Conservation (phyloP, 2,329 filamentous ascomycete species). For the Cucurbitaria berberidis region DNA sequence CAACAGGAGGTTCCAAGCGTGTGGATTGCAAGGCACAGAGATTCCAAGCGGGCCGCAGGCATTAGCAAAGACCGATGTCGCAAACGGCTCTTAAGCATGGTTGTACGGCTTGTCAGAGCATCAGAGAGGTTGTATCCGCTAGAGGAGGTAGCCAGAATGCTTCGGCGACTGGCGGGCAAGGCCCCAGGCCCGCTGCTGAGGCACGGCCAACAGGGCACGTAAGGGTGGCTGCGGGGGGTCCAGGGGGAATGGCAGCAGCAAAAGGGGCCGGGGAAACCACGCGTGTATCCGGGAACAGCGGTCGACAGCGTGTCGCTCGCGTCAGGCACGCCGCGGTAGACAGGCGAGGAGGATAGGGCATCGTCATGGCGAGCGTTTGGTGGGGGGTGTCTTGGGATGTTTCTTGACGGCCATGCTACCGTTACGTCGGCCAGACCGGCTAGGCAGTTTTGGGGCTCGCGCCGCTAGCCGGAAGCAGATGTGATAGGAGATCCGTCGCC, state of each 20-base stretch:
- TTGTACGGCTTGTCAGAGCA: constrained; percentile 46
- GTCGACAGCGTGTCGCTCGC: constrained; percentile 24
- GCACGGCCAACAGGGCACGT: constrained; percentile 38
- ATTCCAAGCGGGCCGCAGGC: constrained; percentile 42
- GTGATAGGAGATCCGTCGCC: constrained; percentile 19
- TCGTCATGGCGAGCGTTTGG: constrained; percentile 35
- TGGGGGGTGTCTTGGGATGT: constrained; percentile 36
- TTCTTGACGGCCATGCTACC: constrained; percentile 39
- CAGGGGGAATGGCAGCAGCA: constrained; percentile 13
- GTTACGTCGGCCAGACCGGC: constrained; percentile 36
- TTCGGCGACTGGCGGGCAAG: constrained; percentile 35
- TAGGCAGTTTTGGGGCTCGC: constrained; percentile 26
- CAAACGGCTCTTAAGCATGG: constrained; percentile 47
- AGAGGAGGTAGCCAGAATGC: constrained; percentile 40
- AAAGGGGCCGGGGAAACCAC: constrained; percentile 10
- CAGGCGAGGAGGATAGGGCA: constrained; percentile 31
- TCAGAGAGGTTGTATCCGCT: constrained; percentile 50
- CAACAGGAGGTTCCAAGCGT: constrained; percentile 21
- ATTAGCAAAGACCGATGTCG: constrained; percentile 48
- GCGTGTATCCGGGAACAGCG: constrained; percentile 15
- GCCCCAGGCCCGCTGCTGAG: constrained; percentile 30
- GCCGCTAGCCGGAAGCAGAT: constrained; percentile 17
- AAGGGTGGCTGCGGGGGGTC: constrained; percentile 36
- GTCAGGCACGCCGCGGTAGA: constrained; percentile 29
- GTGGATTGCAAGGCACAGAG: constrained; percentile 39